Evolutionary conservation across 1,284 basidiomycete genomes (phyloP).

Genomic region (Pseudozyma pruni): DNA sequence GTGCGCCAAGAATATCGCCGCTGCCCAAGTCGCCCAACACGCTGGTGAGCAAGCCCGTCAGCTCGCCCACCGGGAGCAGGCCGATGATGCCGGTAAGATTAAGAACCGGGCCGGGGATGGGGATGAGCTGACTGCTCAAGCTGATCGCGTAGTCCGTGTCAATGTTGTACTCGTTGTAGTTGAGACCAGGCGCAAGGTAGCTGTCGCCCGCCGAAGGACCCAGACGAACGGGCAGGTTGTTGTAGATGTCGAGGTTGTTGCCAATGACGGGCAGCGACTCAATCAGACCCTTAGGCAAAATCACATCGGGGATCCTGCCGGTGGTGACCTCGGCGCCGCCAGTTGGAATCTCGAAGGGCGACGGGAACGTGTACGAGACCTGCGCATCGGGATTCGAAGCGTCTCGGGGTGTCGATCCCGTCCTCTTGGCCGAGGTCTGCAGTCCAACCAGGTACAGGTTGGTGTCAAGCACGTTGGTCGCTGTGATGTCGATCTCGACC

Average conservation of each 20-base stretch:
- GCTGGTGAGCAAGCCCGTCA: slow-evolving; percentile 7
- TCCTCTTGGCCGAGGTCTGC: slow-evolving; percentile 33
- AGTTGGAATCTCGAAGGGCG: slow-evolving; percentile 12
- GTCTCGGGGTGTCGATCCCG: slow-evolving; percentile 26
- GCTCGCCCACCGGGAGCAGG: slow-evolving; percentile 11
- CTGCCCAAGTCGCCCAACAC: slow-evolving; percentile 8
- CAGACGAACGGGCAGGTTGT: slow-evolving; percentile 30
- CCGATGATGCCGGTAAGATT: slow-evolving; percentile 20
- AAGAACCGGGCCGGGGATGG: slow-evolving; percentile 11
- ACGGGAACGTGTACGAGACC: slow-evolving; percentile 47
- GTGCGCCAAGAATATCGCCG: slow-evolving; percentile 23
- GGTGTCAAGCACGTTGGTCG: slow-evolving; percentile 39
- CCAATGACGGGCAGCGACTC: slow-evolving; percentile 44
- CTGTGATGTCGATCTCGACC: slow-evolving; percentile 40
- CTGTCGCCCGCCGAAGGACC: slow-evolving; percentile 42
- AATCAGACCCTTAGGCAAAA: slow-evolving; percentile 49
- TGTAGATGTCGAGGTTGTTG: slow-evolving; percentile 51
- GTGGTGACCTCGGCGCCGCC: slow-evolving; percentile 29
- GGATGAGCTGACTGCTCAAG: slow-evolving; percentile 11
- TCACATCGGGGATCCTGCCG: slow-evolving; percentile 45
- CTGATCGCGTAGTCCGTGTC: slow-evolving; percentile 36
- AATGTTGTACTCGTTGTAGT: slow-evolving; percentile 53
- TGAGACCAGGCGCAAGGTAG: slow-evolving; percentile 43
- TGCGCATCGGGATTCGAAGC: slow-evolving; percentile 26
- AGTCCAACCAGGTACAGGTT: slow-evolving; percentile 38